These are phyloP conservation scores for Paracoccidioides brasiliensis DNA, from an alignment of 2,329 filamentous ascomycete genomes.

Conservation along the genomic window DNA sequence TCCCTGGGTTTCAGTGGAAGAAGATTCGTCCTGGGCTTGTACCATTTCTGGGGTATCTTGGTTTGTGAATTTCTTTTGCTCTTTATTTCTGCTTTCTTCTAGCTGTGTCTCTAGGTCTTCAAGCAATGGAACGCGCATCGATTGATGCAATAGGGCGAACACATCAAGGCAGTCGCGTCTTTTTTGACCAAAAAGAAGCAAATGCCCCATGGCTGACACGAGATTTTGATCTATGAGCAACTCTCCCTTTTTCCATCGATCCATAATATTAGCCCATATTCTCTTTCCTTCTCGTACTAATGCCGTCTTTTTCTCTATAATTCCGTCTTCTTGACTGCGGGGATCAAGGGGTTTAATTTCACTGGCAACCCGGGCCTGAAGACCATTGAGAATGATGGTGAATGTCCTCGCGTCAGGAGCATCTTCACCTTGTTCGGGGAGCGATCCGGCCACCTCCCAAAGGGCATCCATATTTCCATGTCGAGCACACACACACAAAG, in stretches of 20 bases:
- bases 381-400: conserved; percentile 66
- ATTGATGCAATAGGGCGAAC: conserved; percentile 64
- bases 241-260: conserved; percentile 60
- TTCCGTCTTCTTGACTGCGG: conserved; percentile 19
- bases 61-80: background rate
- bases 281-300: conserved; percentile 54
- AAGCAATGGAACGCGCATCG: conserved; percentile 54
- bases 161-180: conserved; percentile 56
- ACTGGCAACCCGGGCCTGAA: conserved; percentile 39
- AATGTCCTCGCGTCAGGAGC: conserved; percentile 63
- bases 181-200: conserved; percentile 53
- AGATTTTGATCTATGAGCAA: conserved; percentile 65
- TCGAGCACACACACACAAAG: conserved; percentile 67
- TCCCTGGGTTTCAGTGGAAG: background rate
- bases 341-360: conserved; percentile 20
- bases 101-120: conserved; percentile 7
- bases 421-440: conserved; percentile 50
- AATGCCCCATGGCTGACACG: conserved; percentile 64
- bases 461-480: conserved; percentile 66
- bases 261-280: conserved; percentile 68
- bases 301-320: conserved; percentile 17
- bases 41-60: background rate
- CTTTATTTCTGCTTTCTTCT: background rate
- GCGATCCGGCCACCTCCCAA: conserved; percentile 60
- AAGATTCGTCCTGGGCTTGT: background rate